Conservation (phyloP, 176 grass and related monocot species). For the Dendrocalamus sinicus region DNA sequence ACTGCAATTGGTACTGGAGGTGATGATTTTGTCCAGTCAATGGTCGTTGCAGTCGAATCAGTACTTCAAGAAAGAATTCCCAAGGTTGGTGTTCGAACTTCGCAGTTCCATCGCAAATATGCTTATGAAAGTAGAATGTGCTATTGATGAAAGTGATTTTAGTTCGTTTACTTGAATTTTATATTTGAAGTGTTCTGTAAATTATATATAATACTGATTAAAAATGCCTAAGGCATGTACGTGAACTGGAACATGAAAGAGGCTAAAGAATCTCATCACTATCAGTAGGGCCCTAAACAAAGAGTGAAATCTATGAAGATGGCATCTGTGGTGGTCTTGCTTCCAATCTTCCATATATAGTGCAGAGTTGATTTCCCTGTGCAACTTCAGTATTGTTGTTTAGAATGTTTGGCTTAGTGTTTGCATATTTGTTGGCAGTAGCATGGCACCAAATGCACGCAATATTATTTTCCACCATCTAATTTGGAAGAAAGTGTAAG, state of each 20-base stretch:
- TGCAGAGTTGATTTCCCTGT: background rate
- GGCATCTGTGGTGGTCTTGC: background rate
- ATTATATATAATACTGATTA: background rate
- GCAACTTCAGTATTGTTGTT: background rate
- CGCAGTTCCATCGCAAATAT: background rate
- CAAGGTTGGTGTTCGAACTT: constrained; percentile 51
- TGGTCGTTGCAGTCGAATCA: constrained; percentile 80
- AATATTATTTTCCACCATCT: background rate
- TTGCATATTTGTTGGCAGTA: no score
- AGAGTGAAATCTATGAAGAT: background rate
- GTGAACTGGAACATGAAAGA: background rate
- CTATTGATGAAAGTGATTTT: constrained; percentile 13
- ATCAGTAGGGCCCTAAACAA: background rate
- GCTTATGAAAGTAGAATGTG: background rate
- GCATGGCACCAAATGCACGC: background rate
- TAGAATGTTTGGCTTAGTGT: background rate
- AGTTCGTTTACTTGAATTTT: background rate
- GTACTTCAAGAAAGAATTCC: constrained; percentile 67
- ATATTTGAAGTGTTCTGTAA: background rate
- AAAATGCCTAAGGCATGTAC: background rate
- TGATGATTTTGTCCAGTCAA: constrained; percentile 86
- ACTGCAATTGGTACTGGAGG: constrained; percentile 82
- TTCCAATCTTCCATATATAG: background rate
- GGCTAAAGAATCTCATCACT: background rate
- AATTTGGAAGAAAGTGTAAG: background rate